A percentile compares a stretch with the other conserved stretches of the same genome.
These are phyloP conservation scores for Uncinocarpus reesii DNA, from an alignment of 2,329 filamentous ascomycete species.

Conservation along the genomic window DNA sequence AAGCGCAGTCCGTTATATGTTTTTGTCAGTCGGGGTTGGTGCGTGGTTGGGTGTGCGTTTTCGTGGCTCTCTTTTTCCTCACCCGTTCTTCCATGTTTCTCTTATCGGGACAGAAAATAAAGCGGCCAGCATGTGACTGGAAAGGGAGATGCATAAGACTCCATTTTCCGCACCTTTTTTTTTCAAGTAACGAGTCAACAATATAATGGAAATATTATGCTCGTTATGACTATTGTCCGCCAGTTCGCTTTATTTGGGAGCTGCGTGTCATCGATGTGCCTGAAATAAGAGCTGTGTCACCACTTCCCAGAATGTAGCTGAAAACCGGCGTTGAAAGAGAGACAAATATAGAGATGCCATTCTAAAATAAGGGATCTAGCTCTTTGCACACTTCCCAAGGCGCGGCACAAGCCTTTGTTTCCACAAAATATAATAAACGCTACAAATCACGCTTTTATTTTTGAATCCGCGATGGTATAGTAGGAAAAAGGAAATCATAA, in stretches of 20 bases:
- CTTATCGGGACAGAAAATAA: conserved; percentile 10
- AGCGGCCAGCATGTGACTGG: conserved; percentile 8
- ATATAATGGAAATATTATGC: conserved; percentile 14
- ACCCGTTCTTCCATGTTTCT: conserved; percentile 5
- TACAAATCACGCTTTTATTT: too few species aligned
- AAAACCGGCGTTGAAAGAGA: too few species aligned
- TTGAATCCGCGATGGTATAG: too few species aligned
- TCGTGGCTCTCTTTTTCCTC: conserved; percentile 14
- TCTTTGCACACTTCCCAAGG: too few species aligned
- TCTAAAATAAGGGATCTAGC: too few species aligned
- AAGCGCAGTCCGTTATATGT: conserved; percentile 13
- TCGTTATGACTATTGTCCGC: conserved; percentile 5
- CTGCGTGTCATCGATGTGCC: too few species aligned
- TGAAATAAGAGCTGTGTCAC: too few species aligned
- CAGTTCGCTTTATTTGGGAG: not conserved
- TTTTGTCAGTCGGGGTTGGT: conserved; percentile 12
- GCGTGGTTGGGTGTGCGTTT: conserved; percentile 14
- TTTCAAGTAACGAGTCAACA: conserved; percentile 7
- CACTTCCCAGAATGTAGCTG: too few species aligned
- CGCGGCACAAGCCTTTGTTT: too few species aligned
- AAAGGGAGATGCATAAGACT: conserved; percentile 6
- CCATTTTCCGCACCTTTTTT: conserved; percentile 5
- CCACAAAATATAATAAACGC: too few species aligned
- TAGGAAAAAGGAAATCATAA: not conserved
- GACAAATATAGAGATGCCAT: too few species aligned